phyloP scores from a whole-genome alignment of 805 yeast species.

The Hanseniaspora mollemarum region DNA sequence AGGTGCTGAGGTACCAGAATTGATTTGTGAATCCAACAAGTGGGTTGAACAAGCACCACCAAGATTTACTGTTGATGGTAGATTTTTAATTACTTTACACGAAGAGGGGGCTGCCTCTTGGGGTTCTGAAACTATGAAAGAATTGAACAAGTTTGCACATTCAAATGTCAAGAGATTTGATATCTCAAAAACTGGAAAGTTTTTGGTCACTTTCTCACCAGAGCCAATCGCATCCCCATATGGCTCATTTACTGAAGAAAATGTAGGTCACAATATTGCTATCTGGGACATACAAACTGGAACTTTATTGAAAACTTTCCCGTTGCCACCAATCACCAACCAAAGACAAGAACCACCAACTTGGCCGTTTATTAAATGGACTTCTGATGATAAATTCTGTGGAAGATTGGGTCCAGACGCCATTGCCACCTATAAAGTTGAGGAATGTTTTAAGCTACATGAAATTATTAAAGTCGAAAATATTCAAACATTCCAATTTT shows the following conservation, averaged over 20 bases:
- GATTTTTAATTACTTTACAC: conserved; percentile 74
- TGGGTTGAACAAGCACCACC: conserved; percentile 76
- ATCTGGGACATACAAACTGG: conserved; percentile 86
- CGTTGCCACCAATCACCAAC: conserved; percentile 47
- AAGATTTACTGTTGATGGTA: conserved; percentile 88
- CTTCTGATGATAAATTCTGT: conserved; percentile 80
- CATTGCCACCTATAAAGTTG: conserved; percentile 76
- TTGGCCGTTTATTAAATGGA: conserved; percentile 98
- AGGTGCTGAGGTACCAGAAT: conserved; percentile 58
- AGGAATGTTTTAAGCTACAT: conserved; percentile 59
- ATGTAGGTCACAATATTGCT: conserved; percentile 85
- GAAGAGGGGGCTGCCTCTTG: conserved; percentile 91
- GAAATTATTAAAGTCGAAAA: conserved; percentile 76
- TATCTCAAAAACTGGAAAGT: conserved; percentile 86
- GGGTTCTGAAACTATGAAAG: conserved; percentile 78
- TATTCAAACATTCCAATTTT: conserved; percentile 83
- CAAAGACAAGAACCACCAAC: conserved; percentile 43
- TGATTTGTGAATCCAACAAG: conserved; percentile 66
- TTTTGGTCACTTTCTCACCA: conserved; percentile 78
- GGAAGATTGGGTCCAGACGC: conserved; percentile 93
- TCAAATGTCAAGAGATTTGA: conserved; percentile 82
- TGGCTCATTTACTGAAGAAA: conserved; percentile 73
- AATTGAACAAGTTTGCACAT: conserved; percentile 69
- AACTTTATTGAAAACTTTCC: conserved; percentile 78
- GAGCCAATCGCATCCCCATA: conserved; percentile 65